These are phyloP conservation scores for Aotearoamyces nothofagi DNA, from an alignment of 2,329 filamentous ascomycete species.

Conservation along the genomic window DNA sequence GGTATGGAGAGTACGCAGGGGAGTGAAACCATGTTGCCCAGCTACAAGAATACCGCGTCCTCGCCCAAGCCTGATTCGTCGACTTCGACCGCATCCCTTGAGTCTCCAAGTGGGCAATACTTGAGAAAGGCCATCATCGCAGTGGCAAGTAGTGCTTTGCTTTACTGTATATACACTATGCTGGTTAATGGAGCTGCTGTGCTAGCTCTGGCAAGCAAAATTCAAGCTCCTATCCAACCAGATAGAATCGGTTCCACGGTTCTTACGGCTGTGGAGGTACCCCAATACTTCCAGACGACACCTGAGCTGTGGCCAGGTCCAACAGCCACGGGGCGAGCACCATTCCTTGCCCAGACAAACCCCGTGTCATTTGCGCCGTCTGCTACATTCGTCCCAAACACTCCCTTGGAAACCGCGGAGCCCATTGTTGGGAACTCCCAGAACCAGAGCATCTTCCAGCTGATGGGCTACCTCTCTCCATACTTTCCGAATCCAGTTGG, in stretches of 20 bases:
- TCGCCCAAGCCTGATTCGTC: too few species aligned
- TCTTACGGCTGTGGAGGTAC: slow-evolving; percentile 25
- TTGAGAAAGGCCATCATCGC: background rate
- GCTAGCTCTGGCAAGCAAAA: background rate
- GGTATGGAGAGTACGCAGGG: too few species aligned
- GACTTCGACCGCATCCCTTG: too few species aligned
- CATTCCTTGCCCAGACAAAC: slow-evolving; percentile 59
- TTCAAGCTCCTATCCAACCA: background rate
- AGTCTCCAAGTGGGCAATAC: too few species aligned
- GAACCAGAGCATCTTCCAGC: slow-evolving; percentile 52
- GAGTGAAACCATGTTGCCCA: too few species aligned
- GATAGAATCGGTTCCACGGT: background rate
- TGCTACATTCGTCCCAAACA: slow-evolving; percentile 49
- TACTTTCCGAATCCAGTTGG: slow-evolving; percentile 53
- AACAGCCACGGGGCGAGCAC: slow-evolving; percentile 52
- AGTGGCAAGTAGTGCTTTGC: background rate
- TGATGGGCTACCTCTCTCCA: slow-evolving; percentile 54
- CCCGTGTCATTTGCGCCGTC: slow-evolving; percentile 43
- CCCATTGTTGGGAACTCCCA: slow-evolving; percentile 46
- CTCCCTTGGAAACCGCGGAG: slow-evolving; percentile 54
- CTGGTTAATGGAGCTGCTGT: background rate
- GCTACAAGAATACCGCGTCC: too few species aligned
- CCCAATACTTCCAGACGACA: slow-evolving; percentile 47
- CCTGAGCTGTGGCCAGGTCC: slow-evolving; percentile 47
- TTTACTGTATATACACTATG: slow-evolving; percentile 1